Conservation (phyloP, 1,139 yeast genomes). For the Kodamaea sp. region DNA sequence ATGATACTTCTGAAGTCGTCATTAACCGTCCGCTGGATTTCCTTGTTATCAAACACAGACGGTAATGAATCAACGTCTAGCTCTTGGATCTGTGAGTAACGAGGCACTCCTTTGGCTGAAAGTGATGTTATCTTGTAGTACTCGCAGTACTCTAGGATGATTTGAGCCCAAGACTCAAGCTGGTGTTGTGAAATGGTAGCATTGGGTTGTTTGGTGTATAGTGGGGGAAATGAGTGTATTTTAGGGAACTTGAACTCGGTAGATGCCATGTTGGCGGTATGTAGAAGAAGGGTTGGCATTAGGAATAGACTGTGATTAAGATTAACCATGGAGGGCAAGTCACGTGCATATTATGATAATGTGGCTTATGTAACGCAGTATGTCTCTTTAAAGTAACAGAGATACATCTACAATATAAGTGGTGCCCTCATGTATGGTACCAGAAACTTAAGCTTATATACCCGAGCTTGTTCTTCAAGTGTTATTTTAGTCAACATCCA, state of each 20-base stretch:
- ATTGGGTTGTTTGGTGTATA: conserved; percentile 88
- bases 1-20: conserved; percentile 58
- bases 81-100: conserved; percentile 28
- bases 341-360: not conserved
- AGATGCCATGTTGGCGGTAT: conserved; percentile 1
- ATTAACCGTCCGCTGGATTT: conserved; percentile 54
- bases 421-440: too few species aligned
- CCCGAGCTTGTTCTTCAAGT: too few species aligned
- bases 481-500: too few species aligned
- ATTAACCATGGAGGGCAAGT: not conserved
- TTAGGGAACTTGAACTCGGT: conserved; percentile 54
- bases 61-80: conserved; percentile 24
- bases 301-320: too few species aligned
- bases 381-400: too few species aligned
- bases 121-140: conserved; percentile 48
- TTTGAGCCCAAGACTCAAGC: conserved; percentile 47
- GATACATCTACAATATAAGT: too few species aligned
- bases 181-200: conserved; percentile 77
- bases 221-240: conserved; percentile 87
- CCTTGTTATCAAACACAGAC: conserved; percentile 48
- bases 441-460: too few species aligned
- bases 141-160: conserved; percentile 58
- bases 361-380: too few species aligned
- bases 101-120: conserved; percentile 30
- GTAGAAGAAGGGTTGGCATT: too few species aligned